A percentile compares a stretch with the other conserved stretches of the same genome.
These are phyloP conservation scores for Hypericum perforatum DNA, from an alignment of 345 rosid genomes.

Conservation along the genomic window DNA sequence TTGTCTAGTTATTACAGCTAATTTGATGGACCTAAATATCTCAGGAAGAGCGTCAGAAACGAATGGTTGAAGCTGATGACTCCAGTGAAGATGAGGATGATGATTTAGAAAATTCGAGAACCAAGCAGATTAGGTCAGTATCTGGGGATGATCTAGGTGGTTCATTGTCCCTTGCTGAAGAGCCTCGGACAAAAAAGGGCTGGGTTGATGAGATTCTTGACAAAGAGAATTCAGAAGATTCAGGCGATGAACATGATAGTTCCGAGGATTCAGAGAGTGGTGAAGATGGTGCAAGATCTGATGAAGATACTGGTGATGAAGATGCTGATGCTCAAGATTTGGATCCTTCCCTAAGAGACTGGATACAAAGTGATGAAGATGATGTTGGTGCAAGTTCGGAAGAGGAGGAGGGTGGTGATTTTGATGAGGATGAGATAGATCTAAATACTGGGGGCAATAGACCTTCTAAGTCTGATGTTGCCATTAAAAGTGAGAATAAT, in stretches of 20 bases:
- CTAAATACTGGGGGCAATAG: conserved; percentile 23
- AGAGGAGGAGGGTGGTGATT: conserved; percentile 31
- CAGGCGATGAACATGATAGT: conserved; percentile 44
- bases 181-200: conserved; percentile 42
- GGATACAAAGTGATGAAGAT: conserved; percentile 93
- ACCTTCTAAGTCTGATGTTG: conserved; percentile 21
- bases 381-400: conserved; percentile 47
- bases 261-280: conserved; percentile 47
- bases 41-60: conserved; percentile 76
- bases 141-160: conserved; percentile 95
- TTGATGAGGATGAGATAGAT: conserved; percentile 19
- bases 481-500: conserved; percentile 16
- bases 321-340: conserved; percentile 21
- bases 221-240: conserved; percentile 38
- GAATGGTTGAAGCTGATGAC: conserved; percentile 68
- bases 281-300: conserved; percentile 40
- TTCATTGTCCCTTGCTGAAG: conserved; percentile 60
- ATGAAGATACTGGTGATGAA: conserved; percentile 22
- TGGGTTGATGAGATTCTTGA: conserved; percentile 88
- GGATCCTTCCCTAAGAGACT: conserved; percentile 41
- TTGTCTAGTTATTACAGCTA: neutral
- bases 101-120: conserved; percentile 29
- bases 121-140: conserved; percentile 29
- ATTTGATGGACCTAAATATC: conserved; percentile 6
- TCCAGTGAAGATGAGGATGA: conserved; percentile 69